Evolutionary conservation across 2,329 filamentous ascomycete species (phyloP), one percentile per base, ranked within the genome.

Genomic region (Torrubiellomyces zombiae): DNA sequence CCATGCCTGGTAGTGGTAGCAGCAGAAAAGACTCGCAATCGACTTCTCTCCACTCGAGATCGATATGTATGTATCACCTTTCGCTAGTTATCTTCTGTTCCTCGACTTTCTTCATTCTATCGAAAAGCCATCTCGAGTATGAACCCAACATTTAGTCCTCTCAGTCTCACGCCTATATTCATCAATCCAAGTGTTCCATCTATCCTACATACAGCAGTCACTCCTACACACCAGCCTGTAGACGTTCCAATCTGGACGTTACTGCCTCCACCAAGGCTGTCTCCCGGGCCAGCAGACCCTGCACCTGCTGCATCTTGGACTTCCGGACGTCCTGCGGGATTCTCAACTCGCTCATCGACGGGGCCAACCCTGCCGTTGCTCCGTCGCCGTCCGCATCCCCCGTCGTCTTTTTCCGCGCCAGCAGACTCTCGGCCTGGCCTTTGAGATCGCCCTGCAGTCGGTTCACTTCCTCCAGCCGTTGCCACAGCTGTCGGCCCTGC

Each of bases 251-350:
- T 28, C 74, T 58, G 28, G 58, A 58, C 35, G 63, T 70, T 13
- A 77, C 63, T 13, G 68, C 74, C 36, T 79, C 73, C 6, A 80
- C 67, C 38, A 80, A 47, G 5, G 71, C 71, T 23, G 66, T 66
- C 49, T 81, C 74, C 15, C 75, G 55, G 29, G 75, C 69, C 34
- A 81, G 49, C 31, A 78, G 46, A 15, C 51, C 51, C 48, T 68
- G 68, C 13, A 80, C 68, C 42, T 76, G 64, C 28, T 58, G 57
- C 35, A 79, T 48, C 49, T 76, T 77, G 25, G 58, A 63, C 47
- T 60, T 66, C 30, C 71, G 59, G 30, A 77, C 60, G 27, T 72
- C 67, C 12, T 59, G 51, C 9, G 71, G 66, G 27, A 76, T 67
- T 33, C 58, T 54, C 25, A 67, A 36, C 30, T 61, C 55, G 22